phyloP scores from a whole-genome alignment of 1,139 yeast species.

The Arxiozyma slooffiae region DNA sequence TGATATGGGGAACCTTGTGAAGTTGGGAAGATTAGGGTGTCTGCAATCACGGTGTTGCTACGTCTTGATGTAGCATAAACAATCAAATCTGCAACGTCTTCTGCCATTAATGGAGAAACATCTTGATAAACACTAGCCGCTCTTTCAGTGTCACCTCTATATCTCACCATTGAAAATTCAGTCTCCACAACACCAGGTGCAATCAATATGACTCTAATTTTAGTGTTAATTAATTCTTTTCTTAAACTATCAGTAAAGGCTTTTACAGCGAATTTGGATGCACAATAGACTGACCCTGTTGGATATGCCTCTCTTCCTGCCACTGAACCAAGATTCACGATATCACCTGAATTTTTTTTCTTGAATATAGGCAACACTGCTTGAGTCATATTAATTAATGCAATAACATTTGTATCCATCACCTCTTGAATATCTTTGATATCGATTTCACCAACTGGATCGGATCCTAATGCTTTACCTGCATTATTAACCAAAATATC shows the following conservation, averaged over 20 bases:
- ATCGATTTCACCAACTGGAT: conserved; percentile 48
- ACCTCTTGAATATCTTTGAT: conserved; percentile 50
- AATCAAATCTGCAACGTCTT: conserved; percentile 74
- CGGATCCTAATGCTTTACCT: conserved; percentile 68
- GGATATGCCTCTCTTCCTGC: conserved; percentile 87
- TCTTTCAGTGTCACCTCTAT: conserved; percentile 56
- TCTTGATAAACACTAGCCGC: conserved; percentile 70
- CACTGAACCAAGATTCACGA: conserved; percentile 75
- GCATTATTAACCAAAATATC: conserved; percentile 74
- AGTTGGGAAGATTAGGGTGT: conserved; percentile 63
- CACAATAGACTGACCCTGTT: conserved; percentile 78
- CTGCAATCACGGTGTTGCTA: conserved; percentile 69
- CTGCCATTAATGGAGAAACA: conserved; percentile 62
- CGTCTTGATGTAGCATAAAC: conserved; percentile 64
- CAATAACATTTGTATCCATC: conserved; percentile 66
- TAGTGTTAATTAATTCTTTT: conserved; percentile 65
- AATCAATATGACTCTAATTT: conserved; percentile 68
- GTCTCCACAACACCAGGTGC: conserved; percentile 89
- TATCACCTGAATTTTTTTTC: conserved; percentile 52
- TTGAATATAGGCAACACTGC: conserved; percentile 53
- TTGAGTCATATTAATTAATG: conserved; percentile 62
- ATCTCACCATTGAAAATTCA: conserved; percentile 70
- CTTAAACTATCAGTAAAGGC: conserved; percentile 69
- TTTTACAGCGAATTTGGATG: conserved; percentile 75
- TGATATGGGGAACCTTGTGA: conserved; percentile 72